phyloP scores from a whole-genome alignment of 768 basidiomycete species.

The Termitomyces sp. region DNA sequence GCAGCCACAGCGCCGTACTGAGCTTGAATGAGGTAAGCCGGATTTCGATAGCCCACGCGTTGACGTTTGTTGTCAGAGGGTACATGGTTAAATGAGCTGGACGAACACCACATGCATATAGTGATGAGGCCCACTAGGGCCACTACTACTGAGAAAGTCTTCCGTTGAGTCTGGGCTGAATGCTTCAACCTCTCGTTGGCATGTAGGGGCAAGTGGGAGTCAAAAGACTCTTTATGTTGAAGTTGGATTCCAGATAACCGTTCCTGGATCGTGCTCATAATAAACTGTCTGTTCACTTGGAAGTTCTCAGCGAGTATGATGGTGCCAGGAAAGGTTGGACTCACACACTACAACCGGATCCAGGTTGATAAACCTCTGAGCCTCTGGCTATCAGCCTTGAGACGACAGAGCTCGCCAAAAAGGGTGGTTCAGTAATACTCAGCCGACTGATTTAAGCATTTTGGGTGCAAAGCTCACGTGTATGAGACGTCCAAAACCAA shows the following conservation, averaged over 20 bases:
- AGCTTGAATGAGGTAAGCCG: slow-evolving; percentile 48
- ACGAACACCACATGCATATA: not conserved
- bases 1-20: slow-evolving; percentile 82
- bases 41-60: slow-evolving; percentile 24
- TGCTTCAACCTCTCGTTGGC: not conserved
- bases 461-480: too few relatives aligned
- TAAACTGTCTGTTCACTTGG: too few relatives aligned
- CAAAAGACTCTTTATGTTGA: not conserved
- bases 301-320: not conserved
- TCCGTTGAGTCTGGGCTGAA: not conserved
- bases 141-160: not conserved
- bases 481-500: too few relatives aligned
- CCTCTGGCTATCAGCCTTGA: too few relatives aligned
- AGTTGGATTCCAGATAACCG: not conserved
- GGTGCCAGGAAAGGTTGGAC: not conserved
- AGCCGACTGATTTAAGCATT: too few relatives aligned
- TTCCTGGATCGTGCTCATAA: not conserved
- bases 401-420: not conserved
- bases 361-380: not conserved
- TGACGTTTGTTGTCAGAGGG: not conserved
- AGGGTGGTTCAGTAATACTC: too few relatives aligned
- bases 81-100: not conserved
- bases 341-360: not conserved
- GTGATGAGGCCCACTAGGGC: not conserved
- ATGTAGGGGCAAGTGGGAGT: slow-evolving; percentile 4